Evolutionary conservation across 257 asterid genomes (phyloP).

Genomic region (Ajuga chamaepitys): DNA sequence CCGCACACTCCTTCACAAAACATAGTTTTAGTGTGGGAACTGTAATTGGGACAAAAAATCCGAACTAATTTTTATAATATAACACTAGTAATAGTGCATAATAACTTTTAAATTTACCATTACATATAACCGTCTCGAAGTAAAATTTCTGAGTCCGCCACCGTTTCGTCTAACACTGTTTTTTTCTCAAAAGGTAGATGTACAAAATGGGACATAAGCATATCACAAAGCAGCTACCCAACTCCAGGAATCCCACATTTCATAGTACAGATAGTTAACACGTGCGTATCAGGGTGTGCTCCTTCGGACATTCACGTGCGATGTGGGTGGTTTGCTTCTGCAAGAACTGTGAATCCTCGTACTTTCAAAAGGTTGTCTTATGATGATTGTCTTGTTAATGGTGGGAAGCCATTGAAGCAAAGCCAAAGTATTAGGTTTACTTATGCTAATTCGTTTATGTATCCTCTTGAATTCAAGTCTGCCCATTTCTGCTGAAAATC

Average conservation of each 20-base stretch:
- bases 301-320: constrained; percentile 50
- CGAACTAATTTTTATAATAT: too few species aligned
- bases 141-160: too few species aligned
- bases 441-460: constrained; percentile 54
- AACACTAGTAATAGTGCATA: too few species aligned
- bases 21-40: too few species aligned
- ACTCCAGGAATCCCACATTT: constrained; percentile 51
- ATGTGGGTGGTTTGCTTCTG: constrained; percentile 72
- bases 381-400: constrained; percentile 63
- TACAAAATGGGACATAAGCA: constrained; percentile 49
- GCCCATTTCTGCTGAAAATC: constrained; percentile 42
- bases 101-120: too few species aligned
- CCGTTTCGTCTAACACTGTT: too few species aligned
- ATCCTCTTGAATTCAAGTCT: constrained; percentile 46
- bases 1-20: too few species aligned
- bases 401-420: constrained; percentile 41
- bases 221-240: constrained; percentile 49
- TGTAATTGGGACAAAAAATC: too few species aligned
- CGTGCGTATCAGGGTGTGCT: constrained; percentile 41
- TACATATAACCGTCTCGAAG: too few species aligned
- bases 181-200: too few species aligned
- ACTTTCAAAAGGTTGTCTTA: constrained; percentile 42
- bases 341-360: constrained; percentile 47
- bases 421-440: constrained; percentile 46
- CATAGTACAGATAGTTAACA: constrained; percentile 58